These are phyloP conservation scores for Candolleomyces aberdarensis DNA, from an alignment of 768 basidiomycete species.

Conservation along the genomic window DNA sequence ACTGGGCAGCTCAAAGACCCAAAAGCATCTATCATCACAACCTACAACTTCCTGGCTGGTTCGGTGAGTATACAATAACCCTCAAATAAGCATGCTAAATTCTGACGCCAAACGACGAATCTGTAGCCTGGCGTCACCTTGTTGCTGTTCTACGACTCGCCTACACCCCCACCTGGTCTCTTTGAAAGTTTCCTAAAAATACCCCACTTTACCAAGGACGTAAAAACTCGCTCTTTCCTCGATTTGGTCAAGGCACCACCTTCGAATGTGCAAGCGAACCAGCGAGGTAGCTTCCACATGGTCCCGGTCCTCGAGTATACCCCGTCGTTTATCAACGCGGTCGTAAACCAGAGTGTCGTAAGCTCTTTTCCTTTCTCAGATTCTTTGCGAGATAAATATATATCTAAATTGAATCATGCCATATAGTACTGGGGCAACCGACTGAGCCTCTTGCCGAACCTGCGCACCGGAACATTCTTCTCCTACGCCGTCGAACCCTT, in stretches of 20 bases:
- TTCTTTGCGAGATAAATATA: not conserved
- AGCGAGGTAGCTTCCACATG: slow-evolving; percentile 30
- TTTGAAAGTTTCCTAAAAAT: slow-evolving; percentile 51
- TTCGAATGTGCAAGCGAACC: too few relatives aligned
- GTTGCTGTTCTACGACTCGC: slow-evolving; percentile 60
- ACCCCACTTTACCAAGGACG: slow-evolving; percentile 33
- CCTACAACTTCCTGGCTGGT: slow-evolving; percentile 36
- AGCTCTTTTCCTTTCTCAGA: not conserved
- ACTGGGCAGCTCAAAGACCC: slow-evolving; percentile 47
- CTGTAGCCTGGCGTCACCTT: slow-evolving; percentile 15
- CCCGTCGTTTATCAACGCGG: slow-evolving; percentile 32
- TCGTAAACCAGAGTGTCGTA: slow-evolving; percentile 42
- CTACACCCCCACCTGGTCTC: slow-evolving; percentile 43
- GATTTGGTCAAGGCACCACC: slow-evolving; percentile 30
- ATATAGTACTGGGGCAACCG: slow-evolving; percentile 43
- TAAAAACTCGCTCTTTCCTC: slow-evolving; percentile 37
- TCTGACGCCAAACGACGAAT: not conserved
- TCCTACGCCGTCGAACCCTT: slow-evolving; percentile 54
- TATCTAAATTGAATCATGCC: not conserved
- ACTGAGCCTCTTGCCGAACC: slow-evolving; percentile 22
- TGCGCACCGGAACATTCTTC: slow-evolving; percentile 27
- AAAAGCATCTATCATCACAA: slow-evolving; percentile 48
- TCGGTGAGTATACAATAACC: slow-evolving; percentile 24
- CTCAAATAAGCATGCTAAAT: not conserved
- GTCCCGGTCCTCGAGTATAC: slow-evolving; percentile 39